Base-by-base conservation (phyloP, 2,329 filamentous ascomycete species). In the Aureobasidium subglaciale region DNA sequence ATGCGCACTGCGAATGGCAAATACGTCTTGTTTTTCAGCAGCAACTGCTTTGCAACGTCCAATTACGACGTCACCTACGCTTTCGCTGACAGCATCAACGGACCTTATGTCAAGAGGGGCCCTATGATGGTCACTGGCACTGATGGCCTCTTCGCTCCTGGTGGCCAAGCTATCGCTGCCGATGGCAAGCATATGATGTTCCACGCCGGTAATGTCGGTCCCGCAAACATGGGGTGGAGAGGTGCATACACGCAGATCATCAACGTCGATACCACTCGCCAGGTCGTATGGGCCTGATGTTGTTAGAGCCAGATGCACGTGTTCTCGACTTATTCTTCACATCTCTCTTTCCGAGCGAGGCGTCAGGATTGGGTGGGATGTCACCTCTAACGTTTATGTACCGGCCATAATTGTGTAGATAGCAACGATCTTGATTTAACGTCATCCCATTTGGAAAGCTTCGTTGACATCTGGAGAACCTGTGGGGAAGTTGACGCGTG, bases 11-110 rank as follows among this genome's bases (percentile, higher is more conserved):
- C 34, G 34, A 59, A 58, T 11, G 64, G 64, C 24, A 66, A 63
- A 52, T 69, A 67, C 45, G 62, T 65, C 3, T 59, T 69, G 4
- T 68, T 69, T 54, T 69, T 67, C 59, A 64, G 61, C 18, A 60
- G 57, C 7, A 61, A 67, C 34, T 69, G 67, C 59, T 69, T 63
- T 56, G 58, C 54, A n/a, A 61, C 61, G 1, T 40, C 59, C 8
- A 59, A 61, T 8, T 69, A 69, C 57, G 64, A 66, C 45, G 63
- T 68, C 11, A 59, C 61, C n/a, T 62, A 62, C 25, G 61, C 60
- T 3, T 61, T 59, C 5, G 54, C 56, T 16, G 35, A 45, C 20
- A 56, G 49, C 16, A 32, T 60, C 9, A 56, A 29, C 2, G 61
- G 61, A 1, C 55, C 57, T 3, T 64, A 60, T 25, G 53, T 49